phyloP scores from a whole-genome alignment of 306 rosid species.

The Styphnolobium japonicum region DNA sequence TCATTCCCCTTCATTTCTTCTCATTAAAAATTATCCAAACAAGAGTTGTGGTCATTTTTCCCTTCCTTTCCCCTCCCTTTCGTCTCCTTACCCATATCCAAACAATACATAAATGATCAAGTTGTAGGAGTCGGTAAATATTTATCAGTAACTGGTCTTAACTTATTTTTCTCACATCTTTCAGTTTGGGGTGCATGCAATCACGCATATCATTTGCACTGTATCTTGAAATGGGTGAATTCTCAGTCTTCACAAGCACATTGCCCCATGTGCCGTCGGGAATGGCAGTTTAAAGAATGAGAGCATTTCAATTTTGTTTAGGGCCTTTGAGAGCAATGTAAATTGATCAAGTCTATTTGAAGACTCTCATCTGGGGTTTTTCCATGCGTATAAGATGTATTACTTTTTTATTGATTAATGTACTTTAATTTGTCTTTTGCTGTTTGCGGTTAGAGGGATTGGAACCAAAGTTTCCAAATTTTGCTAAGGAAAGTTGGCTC shows the following conservation, averaged over 20 bases:
- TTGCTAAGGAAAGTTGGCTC: no score
- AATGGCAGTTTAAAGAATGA: constrained; percentile 84
- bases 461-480: not conserved
- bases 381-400: not conserved
- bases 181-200: constrained; percentile 98
- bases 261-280: constrained; percentile 95
- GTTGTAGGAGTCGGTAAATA: not conserved
- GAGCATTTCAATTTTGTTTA: not conserved
- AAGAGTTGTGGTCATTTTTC: no score
- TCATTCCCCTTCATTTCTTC: no score
- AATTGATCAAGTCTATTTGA: not conserved
- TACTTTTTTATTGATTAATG: not conserved
- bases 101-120: no score
- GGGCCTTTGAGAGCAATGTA: not conserved
- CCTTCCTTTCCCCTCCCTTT: no score
- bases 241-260: constrained; percentile 86
- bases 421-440: not conserved
- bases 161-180: not conserved
- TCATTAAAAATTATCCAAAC: no score
- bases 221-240: constrained; percentile 90
- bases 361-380: not conserved
- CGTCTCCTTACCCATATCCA: no score
- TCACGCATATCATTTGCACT: constrained; percentile 92
- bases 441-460: not conserved
- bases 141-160: not conserved